Evolutionary conservation across 2,329 filamentous ascomycete genomes (phyloP).

Genomic region (Ophiocordyceps camponoti-floridani): DNA sequence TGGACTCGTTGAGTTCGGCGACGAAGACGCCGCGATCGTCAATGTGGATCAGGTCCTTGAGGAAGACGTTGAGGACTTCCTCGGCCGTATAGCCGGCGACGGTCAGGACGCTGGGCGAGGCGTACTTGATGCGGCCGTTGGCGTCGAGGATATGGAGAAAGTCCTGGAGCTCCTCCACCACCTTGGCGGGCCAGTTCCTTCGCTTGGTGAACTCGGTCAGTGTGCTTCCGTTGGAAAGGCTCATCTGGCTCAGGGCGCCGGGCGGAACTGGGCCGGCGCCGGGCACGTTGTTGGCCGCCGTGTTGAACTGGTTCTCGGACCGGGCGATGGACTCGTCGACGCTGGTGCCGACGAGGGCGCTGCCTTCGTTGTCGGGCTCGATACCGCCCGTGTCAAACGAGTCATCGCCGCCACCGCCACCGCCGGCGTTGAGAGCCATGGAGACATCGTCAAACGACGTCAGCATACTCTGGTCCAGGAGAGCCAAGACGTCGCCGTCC

Average conservation of each 20-base stretch:
- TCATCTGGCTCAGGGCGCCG: constrained; percentile 16
- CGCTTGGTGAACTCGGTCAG: constrained; percentile 42
- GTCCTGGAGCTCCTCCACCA: constrained; percentile 80
- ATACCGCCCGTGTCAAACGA: constrained; percentile 7
- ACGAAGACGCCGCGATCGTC: constrained; percentile 74
- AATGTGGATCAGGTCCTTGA: constrained; percentile 69
- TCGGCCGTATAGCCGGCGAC: constrained; percentile 60
- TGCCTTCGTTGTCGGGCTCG: constrained; percentile 2
- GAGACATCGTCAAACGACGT: constrained; percentile 19
- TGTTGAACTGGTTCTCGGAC: constrained; percentile 16
- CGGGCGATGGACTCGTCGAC: constrained; percentile 12
- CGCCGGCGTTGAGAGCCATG: constrained; percentile 23
- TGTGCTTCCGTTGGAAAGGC: constrained; percentile 20
- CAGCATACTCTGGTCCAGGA: constrained; percentile 24
- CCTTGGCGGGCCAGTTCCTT: constrained; percentile 69
- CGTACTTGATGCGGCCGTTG: constrained; percentile 67
- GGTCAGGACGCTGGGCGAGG: constrained; percentile 58
- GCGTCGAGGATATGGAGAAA: constrained; percentile 75
- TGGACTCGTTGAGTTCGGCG: constrained; percentile 76
- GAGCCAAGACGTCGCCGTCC: constrained; percentile 22
- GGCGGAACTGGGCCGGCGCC: constrained; percentile 24
- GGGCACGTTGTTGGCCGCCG: constrained; percentile 17
- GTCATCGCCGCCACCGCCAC: constrained; percentile 3
- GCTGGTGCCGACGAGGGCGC: constrained; percentile 3
- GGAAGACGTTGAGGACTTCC: constrained; percentile 56